Conservation (phyloP, 2,329 filamentous ascomycete genomes). For the Cordyceps farinosa region DNA sequence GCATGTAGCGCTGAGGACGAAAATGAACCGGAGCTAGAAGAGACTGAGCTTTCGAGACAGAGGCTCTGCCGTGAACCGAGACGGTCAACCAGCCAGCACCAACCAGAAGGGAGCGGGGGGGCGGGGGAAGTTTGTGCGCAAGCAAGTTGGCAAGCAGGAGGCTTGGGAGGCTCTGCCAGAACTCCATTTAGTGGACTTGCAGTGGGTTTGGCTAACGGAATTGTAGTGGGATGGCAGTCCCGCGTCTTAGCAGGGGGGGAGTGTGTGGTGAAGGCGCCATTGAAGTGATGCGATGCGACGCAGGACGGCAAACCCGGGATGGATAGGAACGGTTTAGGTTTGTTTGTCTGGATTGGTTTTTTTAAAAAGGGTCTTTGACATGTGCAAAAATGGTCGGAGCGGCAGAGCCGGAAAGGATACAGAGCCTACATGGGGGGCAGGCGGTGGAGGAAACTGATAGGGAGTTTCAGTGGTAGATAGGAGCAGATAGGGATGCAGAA, state of each 20-base stretch:
- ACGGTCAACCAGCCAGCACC: not conserved
- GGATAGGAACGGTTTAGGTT: constrained; percentile 2
- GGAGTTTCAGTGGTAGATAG: not conserved
- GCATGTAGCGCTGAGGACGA: constrained; percentile 2
- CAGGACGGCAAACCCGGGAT: constrained; percentile 4
- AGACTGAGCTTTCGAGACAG: not conserved
- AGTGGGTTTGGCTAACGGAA: not conserved
- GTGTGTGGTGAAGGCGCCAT: not conserved
- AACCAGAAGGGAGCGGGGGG: not conserved
- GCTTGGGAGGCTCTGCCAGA: not conserved
- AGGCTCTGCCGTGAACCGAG: constrained; percentile 14
- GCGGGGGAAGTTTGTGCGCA: not conserved
- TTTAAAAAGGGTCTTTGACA: not conserved
- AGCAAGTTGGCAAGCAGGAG: no score
- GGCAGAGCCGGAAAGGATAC: not conserved
- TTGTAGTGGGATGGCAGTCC: not conserved
- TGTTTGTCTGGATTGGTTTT: not conserved
- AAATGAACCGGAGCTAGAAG: constrained; percentile 3
- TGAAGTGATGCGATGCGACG: constrained; percentile 10
- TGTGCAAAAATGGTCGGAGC: constrained; percentile 8
- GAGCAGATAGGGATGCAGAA: constrained; percentile 7
- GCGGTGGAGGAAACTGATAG: not conserved
- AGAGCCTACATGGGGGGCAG: not conserved
- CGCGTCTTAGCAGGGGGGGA: not conserved
- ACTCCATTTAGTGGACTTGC: not conserved